Evolutionary conservation across 2,329 filamentous ascomycete genomes (phyloP).

Genomic region (Beauveria medogensis): DNA sequence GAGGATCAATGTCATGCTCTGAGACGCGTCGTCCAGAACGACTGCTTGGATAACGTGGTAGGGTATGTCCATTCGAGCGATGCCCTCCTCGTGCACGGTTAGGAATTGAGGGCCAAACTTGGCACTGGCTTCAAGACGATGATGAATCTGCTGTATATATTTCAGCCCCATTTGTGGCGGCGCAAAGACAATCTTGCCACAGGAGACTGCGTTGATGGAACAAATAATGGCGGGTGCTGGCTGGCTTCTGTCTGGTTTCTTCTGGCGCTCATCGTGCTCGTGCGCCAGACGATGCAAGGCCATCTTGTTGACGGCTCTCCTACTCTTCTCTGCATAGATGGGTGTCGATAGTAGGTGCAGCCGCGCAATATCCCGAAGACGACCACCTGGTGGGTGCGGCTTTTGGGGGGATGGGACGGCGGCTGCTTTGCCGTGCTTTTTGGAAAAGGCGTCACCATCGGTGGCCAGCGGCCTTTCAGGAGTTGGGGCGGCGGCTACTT

Average conservation of each 20-base stretch:
- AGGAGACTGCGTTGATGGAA: constrained; percentile 15
- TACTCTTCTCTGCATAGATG: constrained; percentile 26
- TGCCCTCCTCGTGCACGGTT: constrained; percentile 26
- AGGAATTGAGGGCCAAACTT: constrained; percentile 37
- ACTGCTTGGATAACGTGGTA: constrained; percentile 36
- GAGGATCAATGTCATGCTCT: constrained; percentile 42
- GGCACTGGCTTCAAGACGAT: constrained; percentile 23
- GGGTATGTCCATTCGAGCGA: constrained; percentile 3
- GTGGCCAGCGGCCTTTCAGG: background rate
- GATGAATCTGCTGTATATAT: constrained; percentile 35
- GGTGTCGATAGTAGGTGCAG: constrained; percentile 22
- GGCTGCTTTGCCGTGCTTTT: constrained; percentile 23
- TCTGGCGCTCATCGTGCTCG: constrained; percentile 14
- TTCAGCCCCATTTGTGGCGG: constrained; percentile 21
- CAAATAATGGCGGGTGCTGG: background rate
- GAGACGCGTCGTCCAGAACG: constrained; percentile 26
- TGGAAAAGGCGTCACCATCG: constrained; percentile 38
- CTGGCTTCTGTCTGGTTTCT: background rate
- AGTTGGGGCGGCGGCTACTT: constrained; percentile 11
- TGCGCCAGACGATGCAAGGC: constrained; percentile 20
- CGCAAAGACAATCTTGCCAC: constrained; percentile 38
- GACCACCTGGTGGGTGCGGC: background rate
- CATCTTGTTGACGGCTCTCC: constrained; percentile 19
- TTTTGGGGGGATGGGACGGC: background rate
- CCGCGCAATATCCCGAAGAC: constrained; percentile 18